Conservation (phyloP, 2,329 filamentous ascomycete genomes). For the Bipolaris bicolor region DNA sequence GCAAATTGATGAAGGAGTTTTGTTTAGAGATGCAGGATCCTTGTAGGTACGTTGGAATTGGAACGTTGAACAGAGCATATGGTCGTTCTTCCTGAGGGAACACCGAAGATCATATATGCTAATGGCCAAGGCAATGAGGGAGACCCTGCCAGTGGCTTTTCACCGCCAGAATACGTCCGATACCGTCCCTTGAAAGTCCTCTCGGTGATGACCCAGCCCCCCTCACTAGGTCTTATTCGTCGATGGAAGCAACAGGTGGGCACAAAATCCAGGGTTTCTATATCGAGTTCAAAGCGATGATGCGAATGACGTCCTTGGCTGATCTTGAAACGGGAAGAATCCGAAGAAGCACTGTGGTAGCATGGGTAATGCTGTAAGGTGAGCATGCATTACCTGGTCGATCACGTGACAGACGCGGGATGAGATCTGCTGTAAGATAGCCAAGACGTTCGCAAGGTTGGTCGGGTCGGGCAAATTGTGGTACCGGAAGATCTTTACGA, state of each 20-base stretch:
- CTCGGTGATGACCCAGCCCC: slow-evolving; percentile 11
- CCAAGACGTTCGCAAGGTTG: slow-evolving; percentile 14
- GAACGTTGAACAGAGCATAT: not conserved
- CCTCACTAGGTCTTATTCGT: slow-evolving; percentile 26
- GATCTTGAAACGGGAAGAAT: slow-evolving; percentile 11
- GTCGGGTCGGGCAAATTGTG: slow-evolving; percentile 15
- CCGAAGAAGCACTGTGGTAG: slow-evolving; percentile 9
- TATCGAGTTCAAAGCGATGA: slow-evolving; percentile 28
- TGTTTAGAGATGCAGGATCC: not conserved
- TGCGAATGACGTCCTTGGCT: slow-evolving; percentile 36
- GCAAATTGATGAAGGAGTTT: not conserved
- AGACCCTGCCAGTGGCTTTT: slow-evolving; percentile 21
- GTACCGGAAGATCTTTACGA: slow-evolving; percentile 17
- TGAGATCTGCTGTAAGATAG: slow-evolving; percentile 7
- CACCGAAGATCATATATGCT: slow-evolving; percentile 28
- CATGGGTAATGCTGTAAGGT: slow-evolving; percentile 27
- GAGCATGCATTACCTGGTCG: slow-evolving; percentile 29
- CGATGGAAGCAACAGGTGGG: slow-evolving; percentile 34
- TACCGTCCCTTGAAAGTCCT: slow-evolving; percentile 9
- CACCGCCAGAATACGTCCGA: slow-evolving; percentile 22
- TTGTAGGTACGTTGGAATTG: not conserved
- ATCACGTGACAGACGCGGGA: slow-evolving; percentile 3
- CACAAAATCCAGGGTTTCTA: slow-evolving; percentile 19
- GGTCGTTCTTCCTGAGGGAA: slow-evolving; percentile 8
- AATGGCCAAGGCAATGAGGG: slow-evolving; percentile 12